These are phyloP conservation scores for Crepidotus variabilis DNA, from an alignment of 768 basidiomycete species.

Conservation along the genomic window DNA sequence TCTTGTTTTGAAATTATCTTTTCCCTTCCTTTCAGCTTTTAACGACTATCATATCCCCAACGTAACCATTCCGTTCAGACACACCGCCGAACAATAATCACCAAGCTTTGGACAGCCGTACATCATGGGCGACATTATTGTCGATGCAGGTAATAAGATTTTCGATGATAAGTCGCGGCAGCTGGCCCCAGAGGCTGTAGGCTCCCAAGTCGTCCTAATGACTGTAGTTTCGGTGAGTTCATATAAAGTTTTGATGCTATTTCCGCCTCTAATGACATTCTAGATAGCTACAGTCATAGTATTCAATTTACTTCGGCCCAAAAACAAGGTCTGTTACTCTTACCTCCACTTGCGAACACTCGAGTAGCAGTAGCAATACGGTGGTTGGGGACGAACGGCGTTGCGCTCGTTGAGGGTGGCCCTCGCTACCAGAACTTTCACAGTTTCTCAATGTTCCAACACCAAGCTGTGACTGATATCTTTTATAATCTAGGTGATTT, in stretches of 20 bases:
- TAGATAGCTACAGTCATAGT: conserved; percentile 64
- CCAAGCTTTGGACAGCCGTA: neutral
- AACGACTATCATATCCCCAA: neutral
- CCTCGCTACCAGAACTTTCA: neutral
- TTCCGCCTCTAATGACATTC: neutral
- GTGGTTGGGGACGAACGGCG: no score
- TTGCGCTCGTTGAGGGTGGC: no score
- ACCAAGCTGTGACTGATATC: neutral
- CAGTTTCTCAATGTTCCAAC: neutral
- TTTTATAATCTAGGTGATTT: conserved; percentile 57
- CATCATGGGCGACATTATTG: conserved; percentile 2
- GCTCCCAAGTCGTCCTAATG: conserved; percentile 76
- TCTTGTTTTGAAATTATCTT: no score
- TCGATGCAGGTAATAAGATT: conserved; percentile 16
- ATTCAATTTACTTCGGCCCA: conserved; percentile 84
- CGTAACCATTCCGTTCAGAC: neutral
- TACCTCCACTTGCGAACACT: neutral
- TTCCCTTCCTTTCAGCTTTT: no score
- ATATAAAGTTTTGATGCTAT: neutral
- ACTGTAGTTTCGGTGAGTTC: conserved; percentile 61
- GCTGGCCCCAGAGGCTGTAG: conserved; percentile 79
- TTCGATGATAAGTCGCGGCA: conserved; percentile 48
- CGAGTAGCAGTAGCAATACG: neutral
- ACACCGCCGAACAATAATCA: neutral
- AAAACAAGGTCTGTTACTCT: conserved; percentile 66